A percentile compares a stretch with the other conserved stretches of the same genome.
phyloP scores from a whole-genome alignment of 164 flowering plant species.

The Aristolochia contorta region DNA sequence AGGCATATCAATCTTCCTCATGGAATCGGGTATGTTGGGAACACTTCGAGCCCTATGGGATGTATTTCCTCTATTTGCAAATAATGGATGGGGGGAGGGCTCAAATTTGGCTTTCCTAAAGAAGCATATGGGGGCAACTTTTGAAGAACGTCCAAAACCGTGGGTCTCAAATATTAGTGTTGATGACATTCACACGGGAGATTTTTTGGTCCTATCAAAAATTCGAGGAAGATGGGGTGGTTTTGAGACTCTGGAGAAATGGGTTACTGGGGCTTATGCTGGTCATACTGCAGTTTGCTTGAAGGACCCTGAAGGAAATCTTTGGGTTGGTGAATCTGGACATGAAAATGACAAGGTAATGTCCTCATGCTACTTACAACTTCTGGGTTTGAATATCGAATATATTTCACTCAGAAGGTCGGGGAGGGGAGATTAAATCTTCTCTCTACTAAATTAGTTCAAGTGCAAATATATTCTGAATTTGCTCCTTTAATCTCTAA shows the following conservation, averaged over 20 bases:
- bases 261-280: slow-evolving; percentile 95
- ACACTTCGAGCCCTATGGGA: slow-evolving; percentile 92
- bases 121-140: slow-evolving; percentile 85
- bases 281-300: slow-evolving; percentile 94
- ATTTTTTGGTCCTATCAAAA: slow-evolving; percentile 87
- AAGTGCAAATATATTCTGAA: neutral
- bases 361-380: neutral
- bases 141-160: slow-evolving; percentile 76
- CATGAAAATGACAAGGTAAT: slow-evolving; percentile 78
- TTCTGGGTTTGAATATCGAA: too few relatives aligned
- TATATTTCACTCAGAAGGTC: too few relatives aligned
- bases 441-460: too few relatives aligned
- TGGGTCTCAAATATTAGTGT: slow-evolving; percentile 70
- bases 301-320: slow-evolving; percentile 84
- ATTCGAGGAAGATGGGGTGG: slow-evolving; percentile 99
- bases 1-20: slow-evolving; percentile 88
- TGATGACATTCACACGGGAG: slow-evolving; percentile 90
- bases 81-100: slow-evolving; percentile 92
- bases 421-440: too few relatives aligned
- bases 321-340: slow-evolving; percentile 99
- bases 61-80: slow-evolving; percentile 83
- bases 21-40: slow-evolving; percentile 97
- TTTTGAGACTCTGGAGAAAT: slow-evolving; percentile 94
- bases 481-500: neutral
- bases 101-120: slow-evolving; percentile 76